These are phyloP conservation scores for Apiotrichum domesticum DNA, from an alignment of 1,284 basidiomycete genomes.

Conservation along the genomic window DNA sequence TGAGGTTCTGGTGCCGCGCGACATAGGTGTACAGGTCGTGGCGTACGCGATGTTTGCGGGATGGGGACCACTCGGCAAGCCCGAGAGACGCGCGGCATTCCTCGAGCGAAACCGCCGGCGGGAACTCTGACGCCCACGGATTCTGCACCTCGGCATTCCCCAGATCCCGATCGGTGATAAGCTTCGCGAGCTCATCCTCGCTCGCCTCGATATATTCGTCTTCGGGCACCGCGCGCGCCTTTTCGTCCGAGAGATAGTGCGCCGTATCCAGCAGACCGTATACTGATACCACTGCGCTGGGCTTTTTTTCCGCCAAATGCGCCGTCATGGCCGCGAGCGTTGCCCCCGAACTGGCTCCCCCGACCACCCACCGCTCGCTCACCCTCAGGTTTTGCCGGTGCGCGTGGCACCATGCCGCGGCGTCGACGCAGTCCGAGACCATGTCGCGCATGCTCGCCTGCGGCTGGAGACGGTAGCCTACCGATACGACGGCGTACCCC, in stretches of 20 bases:
- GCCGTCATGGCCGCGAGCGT: constrained; percentile 10
- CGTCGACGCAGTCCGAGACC: constrained; percentile 22
- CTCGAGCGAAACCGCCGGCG: constrained; percentile 7
- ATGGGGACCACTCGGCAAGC: constrained; percentile 6
- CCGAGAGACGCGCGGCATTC: constrained; percentile 7
- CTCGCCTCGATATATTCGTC: constrained; percentile 2
- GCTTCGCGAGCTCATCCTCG: background rate
- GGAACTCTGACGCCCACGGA: constrained; percentile 13
- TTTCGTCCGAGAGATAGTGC: constrained; percentile 6
- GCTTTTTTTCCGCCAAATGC: background rate
- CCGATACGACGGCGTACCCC: constrained; percentile 30
- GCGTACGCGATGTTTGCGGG: background rate
- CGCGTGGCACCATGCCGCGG: constrained; percentile 18
- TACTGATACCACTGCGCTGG: constrained; percentile 7
- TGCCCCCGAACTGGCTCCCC: constrained; percentile 5
- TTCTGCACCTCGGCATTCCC: constrained; percentile 1
- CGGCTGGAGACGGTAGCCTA: constrained; percentile 29
- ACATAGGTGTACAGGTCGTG: constrained; percentile 13
- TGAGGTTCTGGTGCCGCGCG: constrained; percentile 6
- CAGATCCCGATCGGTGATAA: background rate
- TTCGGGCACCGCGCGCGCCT: background rate
- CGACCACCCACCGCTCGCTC: background rate
- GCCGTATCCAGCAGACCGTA: constrained; percentile 12
- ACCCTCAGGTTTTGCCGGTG: constrained; percentile 8
- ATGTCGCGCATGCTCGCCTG: constrained; percentile 23